Conservation (phyloP, 192 early-diverging fungal species). For the Backusella circina region DNA sequence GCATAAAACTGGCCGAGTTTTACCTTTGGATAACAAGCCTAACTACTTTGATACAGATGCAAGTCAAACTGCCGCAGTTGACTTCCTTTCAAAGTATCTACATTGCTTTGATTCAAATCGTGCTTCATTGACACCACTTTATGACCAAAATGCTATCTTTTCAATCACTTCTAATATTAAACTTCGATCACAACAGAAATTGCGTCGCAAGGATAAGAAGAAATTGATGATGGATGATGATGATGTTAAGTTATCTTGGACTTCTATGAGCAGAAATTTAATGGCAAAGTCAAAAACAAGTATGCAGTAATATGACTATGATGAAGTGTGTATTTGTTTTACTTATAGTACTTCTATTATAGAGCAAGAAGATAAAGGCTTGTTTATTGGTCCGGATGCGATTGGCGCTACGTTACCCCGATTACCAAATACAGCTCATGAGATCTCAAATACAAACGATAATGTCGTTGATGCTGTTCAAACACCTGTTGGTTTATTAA, state of each 20-base stretch:
- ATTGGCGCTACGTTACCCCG: conserved; percentile 14
- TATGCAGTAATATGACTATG: not conserved
- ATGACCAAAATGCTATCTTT: conserved; percentile 39
- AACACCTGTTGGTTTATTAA: conserved; percentile 28
- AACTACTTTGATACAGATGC: conserved; percentile 39
- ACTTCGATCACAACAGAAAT: not conserved
- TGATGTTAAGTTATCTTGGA: conserved; percentile 13
- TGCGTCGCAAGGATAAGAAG: conserved; percentile 21
- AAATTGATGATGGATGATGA: conserved; percentile 18
- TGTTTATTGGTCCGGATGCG: conserved; percentile 11
- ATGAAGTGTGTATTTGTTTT: not conserved
- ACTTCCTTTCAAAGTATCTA: conserved; percentile 38
- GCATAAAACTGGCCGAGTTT: conserved; percentile 10
- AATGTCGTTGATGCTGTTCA: conserved; percentile 44
- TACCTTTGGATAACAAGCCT: conserved; percentile 9
- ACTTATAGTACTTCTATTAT: not conserved
- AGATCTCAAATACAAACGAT: conserved; percentile 34
- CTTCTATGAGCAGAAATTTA: conserved; percentile 13
- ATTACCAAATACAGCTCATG: conserved; percentile 40
- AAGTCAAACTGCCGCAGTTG: conserved; percentile 26
- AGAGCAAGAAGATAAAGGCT: conserved; percentile 7
- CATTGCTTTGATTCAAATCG: conserved; percentile 36
- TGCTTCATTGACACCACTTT: conserved; percentile 21
- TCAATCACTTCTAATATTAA: conserved; percentile 23
- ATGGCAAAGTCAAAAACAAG: conserved; percentile 11